Evolutionary conservation across 257 asterid species (phyloP).

Genomic region (Scutellaria baicalensis): DNA sequence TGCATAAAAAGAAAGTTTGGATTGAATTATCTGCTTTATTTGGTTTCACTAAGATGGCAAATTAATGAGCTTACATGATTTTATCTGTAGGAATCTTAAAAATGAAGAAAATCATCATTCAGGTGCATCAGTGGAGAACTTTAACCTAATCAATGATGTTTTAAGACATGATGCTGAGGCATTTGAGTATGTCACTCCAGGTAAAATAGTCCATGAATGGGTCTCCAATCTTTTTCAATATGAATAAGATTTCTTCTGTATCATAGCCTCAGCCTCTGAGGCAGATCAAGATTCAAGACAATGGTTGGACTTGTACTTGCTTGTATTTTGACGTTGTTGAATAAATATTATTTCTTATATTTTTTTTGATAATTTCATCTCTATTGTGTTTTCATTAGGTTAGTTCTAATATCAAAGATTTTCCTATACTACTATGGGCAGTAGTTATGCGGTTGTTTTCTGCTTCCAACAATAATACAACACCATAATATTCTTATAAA

Average conservation of each 20-base stretch:
- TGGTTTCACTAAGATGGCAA: neutral
- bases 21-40: conserved; percentile 1
- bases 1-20: conserved; percentile 5
- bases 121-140: conserved; percentile 42
- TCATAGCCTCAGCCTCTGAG: conserved; percentile 7
- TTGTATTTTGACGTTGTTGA: conserved; percentile 4
- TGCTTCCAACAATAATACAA: neutral
- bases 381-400: neutral
- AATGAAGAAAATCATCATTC: conserved; percentile 44
- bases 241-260: conserved; percentile 8
- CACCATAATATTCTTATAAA: neutral
- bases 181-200: conserved; percentile 51
- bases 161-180: conserved; percentile 63
- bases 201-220: conserved; percentile 47
- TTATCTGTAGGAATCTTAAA: conserved; percentile 67
- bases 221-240: conserved; percentile 4
- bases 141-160: conserved; percentile 55
- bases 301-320: conserved; percentile 13
- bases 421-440: neutral
- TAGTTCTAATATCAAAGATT: neutral
- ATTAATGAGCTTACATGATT: conserved; percentile 16
- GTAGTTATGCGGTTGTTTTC: neutral
- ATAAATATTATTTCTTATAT: neutral
- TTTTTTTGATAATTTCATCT: neutral
- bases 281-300: too few relatives aligned